A percentile compares a stretch with the other conserved stretches of the same genome.
Conservation (phyloP, 106 monocot species). For the Iris macrosiphon region DNA sequence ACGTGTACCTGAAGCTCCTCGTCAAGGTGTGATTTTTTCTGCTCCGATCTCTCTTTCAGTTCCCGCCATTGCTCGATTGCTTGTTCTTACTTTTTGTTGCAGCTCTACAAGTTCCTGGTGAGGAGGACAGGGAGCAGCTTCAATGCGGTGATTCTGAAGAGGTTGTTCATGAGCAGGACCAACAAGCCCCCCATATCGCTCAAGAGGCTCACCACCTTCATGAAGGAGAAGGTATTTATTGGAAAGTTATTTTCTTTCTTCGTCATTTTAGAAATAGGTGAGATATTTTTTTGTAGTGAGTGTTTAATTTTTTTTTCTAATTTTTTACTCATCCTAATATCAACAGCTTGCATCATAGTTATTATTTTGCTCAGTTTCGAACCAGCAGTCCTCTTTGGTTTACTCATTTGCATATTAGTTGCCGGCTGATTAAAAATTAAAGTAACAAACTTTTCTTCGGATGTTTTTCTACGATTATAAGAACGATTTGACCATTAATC, state of each 20-base stretch:
- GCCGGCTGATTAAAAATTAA: no score
- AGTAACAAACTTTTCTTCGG: no score
- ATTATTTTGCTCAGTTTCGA: background rate
- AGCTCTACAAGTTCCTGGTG: conserved; percentile 77
- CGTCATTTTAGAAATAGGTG: no score
- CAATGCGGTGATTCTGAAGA: conserved; percentile 62
- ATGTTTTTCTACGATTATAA: no score
- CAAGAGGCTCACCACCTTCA: conserved; percentile 50
- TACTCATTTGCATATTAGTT: no score
- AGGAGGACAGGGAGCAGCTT: conserved; percentile 69
- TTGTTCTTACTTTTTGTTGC: background rate
- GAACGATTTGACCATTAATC: no score
- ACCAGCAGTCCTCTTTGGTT: background rate
- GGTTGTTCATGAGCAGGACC: conserved; percentile 85
- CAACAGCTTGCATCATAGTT: no score
- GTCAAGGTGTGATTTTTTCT: conserved; percentile 64
- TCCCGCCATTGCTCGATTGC: background rate
- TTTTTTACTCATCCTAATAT: no score
- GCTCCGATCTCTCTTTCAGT: background rate
- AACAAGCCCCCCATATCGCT: conserved; percentile 78
- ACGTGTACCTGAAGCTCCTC: conserved; percentile 92
- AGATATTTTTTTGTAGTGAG: conserved; percentile 15
- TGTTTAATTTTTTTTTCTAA: no score
- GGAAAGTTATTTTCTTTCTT: no score
- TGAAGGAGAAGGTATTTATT: conserved; percentile 59